Evolutionary conservation across 2,329 filamentous ascomycete genomes (phyloP).

Genomic region (Aspergillus ochraceus): DNA sequence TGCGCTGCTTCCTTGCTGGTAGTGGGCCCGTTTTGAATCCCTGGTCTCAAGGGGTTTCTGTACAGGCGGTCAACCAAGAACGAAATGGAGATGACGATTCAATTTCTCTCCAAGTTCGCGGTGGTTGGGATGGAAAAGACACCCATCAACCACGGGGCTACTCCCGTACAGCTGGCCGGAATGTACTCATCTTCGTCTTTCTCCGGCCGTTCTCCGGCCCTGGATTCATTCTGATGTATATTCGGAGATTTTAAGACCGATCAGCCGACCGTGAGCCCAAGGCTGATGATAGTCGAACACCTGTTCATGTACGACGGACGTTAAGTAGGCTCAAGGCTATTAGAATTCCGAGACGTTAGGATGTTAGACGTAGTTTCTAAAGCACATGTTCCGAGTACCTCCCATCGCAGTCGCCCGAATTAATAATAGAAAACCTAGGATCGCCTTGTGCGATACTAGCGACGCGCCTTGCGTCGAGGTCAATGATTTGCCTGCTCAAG

Average conservation of each 20-base stretch:
- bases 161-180: too few species aligned
- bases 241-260: neutral
- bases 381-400: too few species aligned
- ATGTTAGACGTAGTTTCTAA: too few species aligned
- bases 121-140: neutral
- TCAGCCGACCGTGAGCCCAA: neutral
- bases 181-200: neutral
- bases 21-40: neutral
- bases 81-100: neutral
- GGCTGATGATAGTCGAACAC: neutral
- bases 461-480: constrained; percentile 5
- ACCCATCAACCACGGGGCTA: neutral
- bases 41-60: neutral
- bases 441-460: neutral
- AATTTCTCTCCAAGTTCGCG: neutral
- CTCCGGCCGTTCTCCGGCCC: neutral
- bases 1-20: constrained; percentile 2
- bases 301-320: constrained; percentile 3
- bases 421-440: neutral
- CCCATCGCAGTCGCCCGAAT: neutral
- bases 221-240: neutral
- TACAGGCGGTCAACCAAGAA: neutral
- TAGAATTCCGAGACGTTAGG: too few species aligned
- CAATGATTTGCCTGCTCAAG: neutral
- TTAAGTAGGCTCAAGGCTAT: neutral